Evolutionary conservation across 2,329 filamentous ascomycete genomes (phyloP), one percentile per base, ranked within the genome.

Genomic region (Xylariomycetidae sp.): DNA sequence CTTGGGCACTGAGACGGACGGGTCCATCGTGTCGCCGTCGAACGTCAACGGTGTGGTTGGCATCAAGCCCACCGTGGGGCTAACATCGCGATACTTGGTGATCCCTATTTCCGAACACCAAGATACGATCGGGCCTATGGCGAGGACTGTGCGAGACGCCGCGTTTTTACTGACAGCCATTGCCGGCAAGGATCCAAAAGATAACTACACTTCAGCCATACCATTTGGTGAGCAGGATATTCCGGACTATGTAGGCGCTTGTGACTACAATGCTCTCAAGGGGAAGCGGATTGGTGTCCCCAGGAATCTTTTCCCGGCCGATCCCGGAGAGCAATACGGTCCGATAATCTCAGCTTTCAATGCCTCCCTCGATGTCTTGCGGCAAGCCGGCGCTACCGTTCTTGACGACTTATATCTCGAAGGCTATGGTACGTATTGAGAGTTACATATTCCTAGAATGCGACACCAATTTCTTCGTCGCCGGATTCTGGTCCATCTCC

Each of bases 91-190:
- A 11, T 60, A 71, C 38, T 63, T 82, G 4, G 80, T 85, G 2
- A 73, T 87, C 9, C 82, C 83, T 1, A 76, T 86, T 4, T 74
- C 70, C 3, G 57, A 70, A 19, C 71, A 77, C 45, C 77, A 82
- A 47, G 83, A 88, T 46, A 80, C 74, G 0, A 65, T 85, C 1
- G 82, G 83, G 0, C 67, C 73, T 0, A 77, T 88, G 57, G 75
- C 74, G 0, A 69, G 75, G 15, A 83, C 73, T 0, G 74, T 88
- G 3, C 69, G 69, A 11, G 83, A 88, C 48, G 80, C 81, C 0
- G 74, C 74, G 0, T 72, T 77, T 41, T 62, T 74, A 3, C 66
- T 87, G 2, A 67, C 78, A 35, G 73, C 72, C 4, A 85, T 88
- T 23, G 73, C 75, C 4, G 81, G 82, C 0, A 48, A 62, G 2